These are phyloP conservation scores for Alternaria solani DNA, from an alignment of 2,329 filamentous ascomycete genomes.

Conservation along the genomic window DNA sequence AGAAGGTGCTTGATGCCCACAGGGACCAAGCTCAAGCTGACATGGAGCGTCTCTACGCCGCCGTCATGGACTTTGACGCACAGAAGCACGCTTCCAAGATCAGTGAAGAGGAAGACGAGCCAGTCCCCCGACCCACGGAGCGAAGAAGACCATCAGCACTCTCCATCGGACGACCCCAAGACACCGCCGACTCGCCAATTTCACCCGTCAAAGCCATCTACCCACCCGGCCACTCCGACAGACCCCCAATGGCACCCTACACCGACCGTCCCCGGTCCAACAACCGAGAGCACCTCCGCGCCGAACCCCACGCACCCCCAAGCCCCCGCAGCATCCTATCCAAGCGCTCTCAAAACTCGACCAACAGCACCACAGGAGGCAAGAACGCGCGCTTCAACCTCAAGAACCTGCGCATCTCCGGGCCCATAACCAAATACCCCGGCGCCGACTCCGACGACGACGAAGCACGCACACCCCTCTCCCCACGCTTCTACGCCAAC, in stretches of 20 bases:
- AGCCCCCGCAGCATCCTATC: slow-evolving; percentile 50
- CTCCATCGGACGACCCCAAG: slow-evolving; percentile 33
- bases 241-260: slow-evolving; percentile 21
- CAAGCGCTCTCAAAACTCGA: slow-evolving; percentile 46
- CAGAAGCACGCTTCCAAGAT: slow-evolving; percentile 52
- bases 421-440: slow-evolving; percentile 59
- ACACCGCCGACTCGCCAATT: slow-evolving; percentile 43
- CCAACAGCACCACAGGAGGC: slow-evolving; percentile 44
- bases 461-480: slow-evolving; percentile 61
- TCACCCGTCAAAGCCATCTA: slow-evolving; percentile 59
- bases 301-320: slow-evolving; percentile 29
- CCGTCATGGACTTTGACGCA: slow-evolving; percentile 87
- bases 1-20: slow-evolving; percentile 76
- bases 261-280: slow-evolving; percentile 10
- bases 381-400: slow-evolving; percentile 56
- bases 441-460: slow-evolving; percentile 56
- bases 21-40: slow-evolving; percentile 78
- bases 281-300: slow-evolving; percentile 18
- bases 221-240: slow-evolving; percentile 50
- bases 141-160: slow-evolving; percentile 40
- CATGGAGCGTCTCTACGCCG: slow-evolving; percentile 88
- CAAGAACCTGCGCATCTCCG: slow-evolving; percentile 66
- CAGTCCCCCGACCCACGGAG: slow-evolving; percentile 11
- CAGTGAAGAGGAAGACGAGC: slow-evolving; percentile 35
- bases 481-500: slow-evolving; percentile 61